phyloP scores from a whole-genome alignment of 345 rosid species.

The Luvunga scandens region DNA sequence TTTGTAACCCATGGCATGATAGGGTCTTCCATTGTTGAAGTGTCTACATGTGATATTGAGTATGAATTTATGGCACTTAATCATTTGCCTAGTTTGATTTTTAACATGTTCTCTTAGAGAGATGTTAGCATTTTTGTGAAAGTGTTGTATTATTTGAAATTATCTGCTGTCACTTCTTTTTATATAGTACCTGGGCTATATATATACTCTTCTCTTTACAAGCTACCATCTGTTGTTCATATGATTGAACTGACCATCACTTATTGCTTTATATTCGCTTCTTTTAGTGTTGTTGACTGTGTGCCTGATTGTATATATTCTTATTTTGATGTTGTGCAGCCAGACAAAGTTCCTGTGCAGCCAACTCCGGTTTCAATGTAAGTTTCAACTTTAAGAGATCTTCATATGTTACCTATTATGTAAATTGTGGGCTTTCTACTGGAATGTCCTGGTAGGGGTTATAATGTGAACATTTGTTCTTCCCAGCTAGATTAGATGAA shows the following conservation, averaged over 20 bases:
- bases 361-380: conserved; percentile 83
- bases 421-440: background rate
- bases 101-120: background rate
- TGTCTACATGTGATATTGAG: background rate
- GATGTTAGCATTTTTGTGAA: background rate
- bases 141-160: background rate
- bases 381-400: conserved; percentile 37
- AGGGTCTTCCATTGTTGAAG: background rate
- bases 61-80: background rate
- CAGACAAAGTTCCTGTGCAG: conserved; percentile 58
- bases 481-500: background rate
- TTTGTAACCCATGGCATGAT: background rate
- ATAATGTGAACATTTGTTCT: background rate
- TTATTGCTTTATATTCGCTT: background rate
- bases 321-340: conserved; percentile 50
- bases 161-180: background rate
- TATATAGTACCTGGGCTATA: background rate
- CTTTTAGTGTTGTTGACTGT: background rate
- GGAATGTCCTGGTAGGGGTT: background rate
- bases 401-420: background rate
- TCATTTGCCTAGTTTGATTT: background rate
- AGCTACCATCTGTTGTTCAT: background rate
- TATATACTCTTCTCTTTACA: background rate
- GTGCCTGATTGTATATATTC: conserved; percentile 10
- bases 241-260: background rate